phyloP scores from a whole-genome alignment of 305 asterid genomes.

The Rubia balearica region DNA sequence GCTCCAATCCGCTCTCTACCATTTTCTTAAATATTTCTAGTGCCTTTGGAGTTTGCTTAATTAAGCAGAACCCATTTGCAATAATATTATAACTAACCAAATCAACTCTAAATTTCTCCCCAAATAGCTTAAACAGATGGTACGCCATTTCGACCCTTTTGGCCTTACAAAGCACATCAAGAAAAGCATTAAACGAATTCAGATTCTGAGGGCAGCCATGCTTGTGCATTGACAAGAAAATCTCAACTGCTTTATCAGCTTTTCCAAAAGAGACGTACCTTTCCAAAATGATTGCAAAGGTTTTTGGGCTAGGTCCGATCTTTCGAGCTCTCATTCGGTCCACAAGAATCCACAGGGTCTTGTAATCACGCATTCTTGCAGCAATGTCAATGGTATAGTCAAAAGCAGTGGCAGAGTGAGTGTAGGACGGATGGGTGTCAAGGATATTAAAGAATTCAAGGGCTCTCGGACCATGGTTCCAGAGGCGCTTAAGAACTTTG shows the following conservation, averaged over 20 bases:
- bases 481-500: conserved; percentile 64
- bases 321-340: conserved; percentile 46
- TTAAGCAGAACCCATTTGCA: conserved; percentile 73
- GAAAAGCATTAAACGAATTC: conserved; percentile 61
- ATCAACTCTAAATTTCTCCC: conserved; percentile 64
- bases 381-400: conserved; percentile 77
- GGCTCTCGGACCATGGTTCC: conserved; percentile 97
- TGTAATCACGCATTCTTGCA: conserved; percentile 70
- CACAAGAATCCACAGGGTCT: conserved; percentile 55
- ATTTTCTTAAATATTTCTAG: conserved; percentile 70
- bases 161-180: conserved; percentile 77
- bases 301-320: conserved; percentile 67
- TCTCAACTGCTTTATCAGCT: conserved; percentile 73
- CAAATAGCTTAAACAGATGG: conserved; percentile 41
- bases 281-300: conserved; percentile 72
- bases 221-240: conserved; percentile 76
- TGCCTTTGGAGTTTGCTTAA: conserved; percentile 63
- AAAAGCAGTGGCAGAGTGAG: conserved; percentile 59
- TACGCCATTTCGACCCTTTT: conserved; percentile 70
- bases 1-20: conserved; percentile 71
- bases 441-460: conserved; percentile 70
- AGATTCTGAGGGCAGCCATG: conserved; percentile 83
- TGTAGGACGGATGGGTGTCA: conserved; percentile 47
- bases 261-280: conserved; percentile 76
- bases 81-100: conserved; percentile 61